Evolutionary conservation across 805 yeast genomes (phyloP).

Genomic region (Wickerhamiella allomyrinae): DNA sequence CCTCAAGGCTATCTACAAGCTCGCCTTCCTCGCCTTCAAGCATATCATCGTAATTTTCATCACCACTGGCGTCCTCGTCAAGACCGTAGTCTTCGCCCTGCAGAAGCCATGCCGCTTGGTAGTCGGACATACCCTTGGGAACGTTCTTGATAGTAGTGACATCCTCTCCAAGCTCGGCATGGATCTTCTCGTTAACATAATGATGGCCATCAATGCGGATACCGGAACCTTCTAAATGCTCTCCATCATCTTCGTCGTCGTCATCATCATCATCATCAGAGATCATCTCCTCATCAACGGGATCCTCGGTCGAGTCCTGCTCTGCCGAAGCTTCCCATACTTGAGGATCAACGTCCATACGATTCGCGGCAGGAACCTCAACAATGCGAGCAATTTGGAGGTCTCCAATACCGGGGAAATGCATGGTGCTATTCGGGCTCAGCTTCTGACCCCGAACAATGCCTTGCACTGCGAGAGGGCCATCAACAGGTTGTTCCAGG

Average conservation of each 20-base stretch:
- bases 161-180: conserved; percentile 21
- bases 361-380: conserved; percentile 17
- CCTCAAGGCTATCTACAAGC: conserved; percentile 9
- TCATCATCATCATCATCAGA: conserved; percentile 21
- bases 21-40: conserved; percentile 20
- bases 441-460: conserved; percentile 65
- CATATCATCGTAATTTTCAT: conserved; percentile 14
- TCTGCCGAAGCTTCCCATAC: conserved; percentile 20
- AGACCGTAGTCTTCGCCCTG: conserved; percentile 33
- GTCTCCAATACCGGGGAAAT: conserved; percentile 84
- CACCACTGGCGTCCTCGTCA: conserved; percentile 25
- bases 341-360: conserved; percentile 21
- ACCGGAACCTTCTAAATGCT: conserved; percentile 27
- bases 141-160: conserved; percentile 27
- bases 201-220: conserved; percentile 43
- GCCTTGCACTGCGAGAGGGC: conserved; percentile 54
- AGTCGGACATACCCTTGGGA: conserved; percentile 63
- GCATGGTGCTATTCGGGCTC: conserved; percentile 61
- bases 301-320: conserved; percentile 21
- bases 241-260: conserved; percentile 17
- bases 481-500: conserved; percentile 30
- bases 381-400: conserved; percentile 61
- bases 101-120: conserved; percentile 59
- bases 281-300: conserved; percentile 12
- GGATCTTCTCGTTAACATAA: conserved; percentile 29